Evolutionary conservation across 305 asterid genomes (phyloP).

Genomic region (Lippia alba): DNA sequence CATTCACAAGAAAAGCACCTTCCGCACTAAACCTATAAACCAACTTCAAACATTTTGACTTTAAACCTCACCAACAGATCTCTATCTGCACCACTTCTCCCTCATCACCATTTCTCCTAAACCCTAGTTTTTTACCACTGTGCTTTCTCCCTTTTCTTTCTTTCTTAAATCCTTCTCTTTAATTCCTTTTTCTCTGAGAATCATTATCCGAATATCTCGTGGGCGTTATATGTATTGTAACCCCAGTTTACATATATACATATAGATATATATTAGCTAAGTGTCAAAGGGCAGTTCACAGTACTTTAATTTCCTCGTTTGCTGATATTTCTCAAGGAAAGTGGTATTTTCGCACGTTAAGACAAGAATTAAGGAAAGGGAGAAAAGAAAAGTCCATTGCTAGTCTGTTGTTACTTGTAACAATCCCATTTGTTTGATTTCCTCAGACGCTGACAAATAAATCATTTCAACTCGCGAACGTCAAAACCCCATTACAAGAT

Average conservation of each 20-base stretch:
- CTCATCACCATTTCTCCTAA: background rate
- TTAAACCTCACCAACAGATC: conserved; percentile 1
- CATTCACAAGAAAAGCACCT: conserved; percentile 49
- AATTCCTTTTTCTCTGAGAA: conserved; percentile 8
- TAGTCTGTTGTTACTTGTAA: conserved; percentile 38
- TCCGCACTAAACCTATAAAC: conserved; percentile 32
- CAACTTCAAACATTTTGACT: background rate
- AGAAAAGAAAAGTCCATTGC: conserved; percentile 30
- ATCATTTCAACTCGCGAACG: conserved; percentile 45
- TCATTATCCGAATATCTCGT: conserved; percentile 42
- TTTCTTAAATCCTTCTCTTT: conserved; percentile 1
- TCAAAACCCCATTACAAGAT: background rate
- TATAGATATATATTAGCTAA: background rate
- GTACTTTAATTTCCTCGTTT: conserved; percentile 34
- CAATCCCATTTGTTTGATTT: conserved; percentile 38
- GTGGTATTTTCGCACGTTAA: conserved; percentile 38
- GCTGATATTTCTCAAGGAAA: conserved; percentile 3
- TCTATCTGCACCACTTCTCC: conserved; percentile 28
- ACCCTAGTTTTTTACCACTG: no score
- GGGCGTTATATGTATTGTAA: conserved; percentile 33
- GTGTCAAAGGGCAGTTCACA: conserved; percentile 35
- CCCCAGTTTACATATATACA: background rate
- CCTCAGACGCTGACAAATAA: conserved; percentile 45
- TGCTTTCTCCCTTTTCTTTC: background rate
- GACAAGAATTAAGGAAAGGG: conserved; percentile 15